A percentile compares a stretch with the other conserved stretches of the same genome.
Evolutionary conservation across 2,329 filamentous ascomycete genomes (phyloP).

Genomic region (Diaporthe velutina): DNA sequence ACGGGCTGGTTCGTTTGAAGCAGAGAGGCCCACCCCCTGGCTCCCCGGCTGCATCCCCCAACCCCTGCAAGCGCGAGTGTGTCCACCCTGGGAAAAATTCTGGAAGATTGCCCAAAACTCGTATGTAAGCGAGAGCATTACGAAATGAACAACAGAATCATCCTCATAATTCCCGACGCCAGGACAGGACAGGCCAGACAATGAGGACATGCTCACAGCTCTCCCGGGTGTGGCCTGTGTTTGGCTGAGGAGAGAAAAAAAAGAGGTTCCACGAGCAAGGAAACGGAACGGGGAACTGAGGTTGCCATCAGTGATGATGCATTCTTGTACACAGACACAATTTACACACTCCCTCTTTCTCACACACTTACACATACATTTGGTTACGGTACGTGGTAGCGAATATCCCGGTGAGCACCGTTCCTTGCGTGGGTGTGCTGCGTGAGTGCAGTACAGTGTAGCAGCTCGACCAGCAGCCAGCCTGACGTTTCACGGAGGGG

Average conservation of each 20-base stretch:
- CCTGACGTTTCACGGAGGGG: conserved; percentile 33
- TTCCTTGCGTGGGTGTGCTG: not conserved
- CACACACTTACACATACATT: not conserved
- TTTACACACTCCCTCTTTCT: not conserved
- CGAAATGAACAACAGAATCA: conserved; percentile 33
- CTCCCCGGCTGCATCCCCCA: conserved; percentile 3
- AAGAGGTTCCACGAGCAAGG: conserved; percentile 10
- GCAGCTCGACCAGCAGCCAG: conserved; percentile 9
- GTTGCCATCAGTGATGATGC: conserved; percentile 8
- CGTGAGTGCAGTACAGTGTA: not conserved
- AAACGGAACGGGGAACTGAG: not conserved
- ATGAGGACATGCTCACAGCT: not conserved
- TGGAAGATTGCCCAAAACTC: conserved; percentile 39
- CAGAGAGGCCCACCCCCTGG: conserved; percentile 30
- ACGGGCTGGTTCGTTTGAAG: conserved; percentile 24
- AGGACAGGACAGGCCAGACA: conserved; percentile 25
- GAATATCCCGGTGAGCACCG: conserved; percentile 3
- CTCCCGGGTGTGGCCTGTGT: not conserved
- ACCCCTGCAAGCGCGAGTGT: conserved; percentile 25
- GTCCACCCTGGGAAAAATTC: conserved; percentile 34
- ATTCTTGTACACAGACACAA: conserved; percentile 22
- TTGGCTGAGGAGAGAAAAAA: not conserved
- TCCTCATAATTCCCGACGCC: not conserved
- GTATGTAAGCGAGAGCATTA: conserved; percentile 37
- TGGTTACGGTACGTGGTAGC: not conserved